Evolutionary conservation across 1,139 yeast species (phyloP), one percentile per base, ranked within the genome.

Genomic region (Cylindricascospora bacillispora): DNA sequence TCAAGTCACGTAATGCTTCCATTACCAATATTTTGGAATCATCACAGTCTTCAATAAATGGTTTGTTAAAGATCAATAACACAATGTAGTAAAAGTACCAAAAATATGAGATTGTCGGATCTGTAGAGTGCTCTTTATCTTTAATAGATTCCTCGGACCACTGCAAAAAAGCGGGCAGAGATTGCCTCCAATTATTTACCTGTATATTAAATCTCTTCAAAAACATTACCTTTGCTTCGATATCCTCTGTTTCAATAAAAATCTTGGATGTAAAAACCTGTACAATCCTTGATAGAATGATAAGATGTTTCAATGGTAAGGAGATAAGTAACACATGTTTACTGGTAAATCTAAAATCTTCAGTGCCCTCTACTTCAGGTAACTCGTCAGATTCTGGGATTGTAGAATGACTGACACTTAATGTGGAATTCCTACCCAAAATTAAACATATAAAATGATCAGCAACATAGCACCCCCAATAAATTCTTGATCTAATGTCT

Each of bases 401-500:
- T 1, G 76, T 63, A 1, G 78, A 70, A 43, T 73, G 77, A 24
- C 67, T 63, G 29, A 67, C 57, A 39, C 71, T 70, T 35, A 73
- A 53, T 2, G 70, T 55, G 1, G 76, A 65, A 0, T 78, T 76
- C 28, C 80, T 51, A 2, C 81, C 80, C 30, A 73, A 49, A 30
- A 73, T 56, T 29, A 73, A 52, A 46, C 75, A 66, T 16, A 73
- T 68, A 41, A 73, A 70, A 43, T 73, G 77, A 44, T 73, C 81
- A 3, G 78, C 76, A 38, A 73, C 59, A 43, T 68, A 73, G 32
- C 75, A 65, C 2, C 81, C 80, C 81, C 81, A 73, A 45, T 70
- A 73, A 6, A 73, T 69, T 38, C 81, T 55, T 26, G 73, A 64
- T 37, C 77, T 57, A 34, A 73, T 72, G 25, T 66, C 70, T 10